Evolutionary conservation across 306 rosid species (phyloP).

Genomic region (Aeschynomene evenia): DNA sequence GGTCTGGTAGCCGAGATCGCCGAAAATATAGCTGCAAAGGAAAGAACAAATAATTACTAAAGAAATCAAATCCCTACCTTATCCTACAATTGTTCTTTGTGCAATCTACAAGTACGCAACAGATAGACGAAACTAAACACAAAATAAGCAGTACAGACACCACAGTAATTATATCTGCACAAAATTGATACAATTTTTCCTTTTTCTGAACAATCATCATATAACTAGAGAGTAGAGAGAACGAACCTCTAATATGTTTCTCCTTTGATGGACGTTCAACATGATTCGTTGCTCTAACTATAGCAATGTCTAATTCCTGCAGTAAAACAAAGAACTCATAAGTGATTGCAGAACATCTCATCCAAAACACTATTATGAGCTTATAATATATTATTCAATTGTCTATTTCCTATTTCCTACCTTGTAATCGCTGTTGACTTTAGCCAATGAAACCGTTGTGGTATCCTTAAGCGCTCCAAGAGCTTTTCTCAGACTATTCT

Average conservation of each 20-base stretch:
- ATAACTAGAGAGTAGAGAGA: constrained; percentile 22
- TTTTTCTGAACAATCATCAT: neutral
- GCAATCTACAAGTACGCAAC: constrained; percentile 2
- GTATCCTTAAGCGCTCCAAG: constrained; percentile 96
- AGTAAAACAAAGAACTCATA: constrained; percentile 26
- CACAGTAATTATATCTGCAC: constrained; percentile 5
- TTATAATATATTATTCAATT: constrained; percentile 32
- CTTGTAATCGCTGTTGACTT: constrained; percentile 99
- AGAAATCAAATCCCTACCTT: constrained; percentile 14
- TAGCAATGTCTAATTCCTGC: constrained; percentile 95
- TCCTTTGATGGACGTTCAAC: constrained; percentile 95
- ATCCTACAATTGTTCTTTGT: constrained; percentile 25
- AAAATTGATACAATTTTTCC: neutral
- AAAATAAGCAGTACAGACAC: neutral
- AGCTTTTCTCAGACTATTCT: constrained; percentile 89
- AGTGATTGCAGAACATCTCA: neutral
- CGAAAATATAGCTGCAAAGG: constrained; percentile 78
- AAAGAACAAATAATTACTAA: constrained; percentile 35
- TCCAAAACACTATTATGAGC: neutral
- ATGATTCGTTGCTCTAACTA: constrained; percentile 91
- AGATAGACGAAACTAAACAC: constrained; percentile 21
- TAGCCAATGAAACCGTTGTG: constrained; percentile 96
- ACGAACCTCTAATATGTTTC: constrained; percentile 78
- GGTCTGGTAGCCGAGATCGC: constrained; percentile 99
- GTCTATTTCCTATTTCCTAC: no score